phyloP scores from a whole-genome alignment of 805 yeast genomes.

The Spathaspora boniae region DNA sequence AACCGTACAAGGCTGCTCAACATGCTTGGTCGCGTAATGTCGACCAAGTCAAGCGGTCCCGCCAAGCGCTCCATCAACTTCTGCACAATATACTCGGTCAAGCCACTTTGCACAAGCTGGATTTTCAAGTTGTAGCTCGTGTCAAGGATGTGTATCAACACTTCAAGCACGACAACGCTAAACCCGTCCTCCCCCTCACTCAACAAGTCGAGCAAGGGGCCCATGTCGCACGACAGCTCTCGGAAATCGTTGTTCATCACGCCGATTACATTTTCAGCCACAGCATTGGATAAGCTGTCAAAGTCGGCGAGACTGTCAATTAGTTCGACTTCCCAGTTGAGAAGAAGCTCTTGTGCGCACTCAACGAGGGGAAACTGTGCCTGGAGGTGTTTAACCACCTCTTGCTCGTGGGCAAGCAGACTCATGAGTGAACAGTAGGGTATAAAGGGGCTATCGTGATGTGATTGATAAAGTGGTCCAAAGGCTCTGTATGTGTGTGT shows the following conservation, averaged over 20 bases:
- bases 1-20: constrained; percentile 21
- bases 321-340: constrained; percentile 37
- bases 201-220: constrained; percentile 12
- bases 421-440: too few species aligned
- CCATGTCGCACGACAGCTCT: neutral
- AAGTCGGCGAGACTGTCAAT: constrained; percentile 21
- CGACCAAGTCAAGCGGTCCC: neutral
- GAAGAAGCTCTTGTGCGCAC: constrained; percentile 27
- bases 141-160: constrained; percentile 20
- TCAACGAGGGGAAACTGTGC: too few species aligned
- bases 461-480: too few species aligned
- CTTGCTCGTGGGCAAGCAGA: too few species aligned
- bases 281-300: constrained; percentile 16
- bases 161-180: constrained; percentile 25
- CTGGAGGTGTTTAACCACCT: too few species aligned
- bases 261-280: constrained; percentile 24
- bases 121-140: constrained; percentile 19
- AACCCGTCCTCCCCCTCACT: constrained; percentile 26
- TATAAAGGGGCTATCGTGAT: too few species aligned
- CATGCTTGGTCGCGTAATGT: constrained; percentile 11
- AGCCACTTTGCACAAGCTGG: constrained; percentile 17
- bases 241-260: constrained; percentile 9
- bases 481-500: too few species aligned
- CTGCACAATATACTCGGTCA: constrained; percentile 20
- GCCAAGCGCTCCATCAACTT: constrained; percentile 12